Evolutionary conservation across 2,329 filamentous ascomycete species (phyloP), one percentile per base, ranked within the genome.

Genomic region (Ophiostoma sp.): DNA sequence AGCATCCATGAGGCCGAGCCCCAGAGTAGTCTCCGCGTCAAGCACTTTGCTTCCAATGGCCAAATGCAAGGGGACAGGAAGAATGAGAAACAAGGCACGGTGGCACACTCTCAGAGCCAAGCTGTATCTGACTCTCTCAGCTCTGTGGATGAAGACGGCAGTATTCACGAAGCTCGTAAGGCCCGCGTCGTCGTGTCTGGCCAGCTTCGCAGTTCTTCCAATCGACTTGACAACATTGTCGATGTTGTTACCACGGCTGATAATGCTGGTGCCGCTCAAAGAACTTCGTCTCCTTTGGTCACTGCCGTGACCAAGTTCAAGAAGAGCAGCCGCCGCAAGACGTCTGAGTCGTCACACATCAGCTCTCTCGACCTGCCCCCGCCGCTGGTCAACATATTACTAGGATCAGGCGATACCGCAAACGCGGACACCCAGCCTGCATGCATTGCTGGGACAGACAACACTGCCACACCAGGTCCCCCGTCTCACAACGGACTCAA

Each of bases 141-240:
- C 3, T 76, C 71, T 33, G 52, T 75, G 25, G 76, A 75, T 9
- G 76, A 78, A 9, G 77, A 77, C 11, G 70, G 75, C 45, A 78
- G 75, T 59, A 76, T 80, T 3, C 76, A 79, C 25, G 75, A 79
- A 39, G 78, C 78, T 11, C 75, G 64, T 8, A 64, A 72, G 33
- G 76, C 76, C 2, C 75, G 72, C n/a, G 50, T 75, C 19, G 59
- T 77, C 22, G 48, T 55, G 6, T 25, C 55, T 6, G 70, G 66
- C 28, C 73, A 52, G 19, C 31, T 63, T 2, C 28, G 63, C 11
- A 72, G 5, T 11, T 45, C 72, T 33, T 66, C 73, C 9, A 31
- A 42, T n/a, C 36, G 22, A 7, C 15, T n/a, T 6, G 11, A 64
- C 5, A 69, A 33, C 22, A 39, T 36, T 7, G 64, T 15, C 19